Conservation (phyloP, 176 grass and related monocot species). For the Eragrostis curvula region DNA sequence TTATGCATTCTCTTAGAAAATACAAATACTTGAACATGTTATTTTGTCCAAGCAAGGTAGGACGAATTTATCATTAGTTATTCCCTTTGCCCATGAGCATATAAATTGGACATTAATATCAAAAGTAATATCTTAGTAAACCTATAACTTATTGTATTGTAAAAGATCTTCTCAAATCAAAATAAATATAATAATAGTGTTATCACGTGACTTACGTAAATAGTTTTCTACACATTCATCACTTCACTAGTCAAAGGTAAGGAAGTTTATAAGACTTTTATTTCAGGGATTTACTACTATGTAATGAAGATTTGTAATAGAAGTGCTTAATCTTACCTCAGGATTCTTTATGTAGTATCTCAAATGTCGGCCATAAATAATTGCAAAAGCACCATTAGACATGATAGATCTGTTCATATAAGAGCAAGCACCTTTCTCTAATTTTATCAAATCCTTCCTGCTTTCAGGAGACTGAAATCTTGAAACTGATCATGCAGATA, state of each 20-base stretch:
- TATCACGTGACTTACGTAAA: neutral
- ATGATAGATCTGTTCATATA: slow-evolving; percentile 75
- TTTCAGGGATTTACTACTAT: neutral
- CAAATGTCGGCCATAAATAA: slow-evolving; percentile 70
- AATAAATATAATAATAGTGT: neutral
- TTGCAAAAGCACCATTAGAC: slow-evolving; percentile 63
- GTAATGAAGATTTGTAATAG: neutral
- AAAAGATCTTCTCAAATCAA: neutral
- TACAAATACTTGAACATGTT: slow-evolving; percentile 10
- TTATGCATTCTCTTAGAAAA: slow-evolving; percentile 3
- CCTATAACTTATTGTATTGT: neutral
- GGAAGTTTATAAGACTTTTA: neutral
- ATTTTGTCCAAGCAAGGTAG: slow-evolving; percentile 4
- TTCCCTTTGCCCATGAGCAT: neutral
- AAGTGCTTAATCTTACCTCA: slow-evolving; percentile 56
- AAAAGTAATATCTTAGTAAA: neutral
- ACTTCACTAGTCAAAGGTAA: neutral
- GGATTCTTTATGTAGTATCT: slow-evolving; percentile 78
- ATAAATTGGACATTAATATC: neutral
- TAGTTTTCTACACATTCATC: neutral
- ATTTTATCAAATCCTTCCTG: slow-evolving; percentile 67
- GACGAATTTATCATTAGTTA: slow-evolving; percentile 13
- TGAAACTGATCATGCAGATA: slow-evolving; percentile 55
- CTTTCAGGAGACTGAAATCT: slow-evolving; percentile 62
- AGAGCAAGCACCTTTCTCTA: slow-evolving; percentile 70